Conservation (phyloP, 768 basidiomycete species). For the Pholiota microspora region DNA sequence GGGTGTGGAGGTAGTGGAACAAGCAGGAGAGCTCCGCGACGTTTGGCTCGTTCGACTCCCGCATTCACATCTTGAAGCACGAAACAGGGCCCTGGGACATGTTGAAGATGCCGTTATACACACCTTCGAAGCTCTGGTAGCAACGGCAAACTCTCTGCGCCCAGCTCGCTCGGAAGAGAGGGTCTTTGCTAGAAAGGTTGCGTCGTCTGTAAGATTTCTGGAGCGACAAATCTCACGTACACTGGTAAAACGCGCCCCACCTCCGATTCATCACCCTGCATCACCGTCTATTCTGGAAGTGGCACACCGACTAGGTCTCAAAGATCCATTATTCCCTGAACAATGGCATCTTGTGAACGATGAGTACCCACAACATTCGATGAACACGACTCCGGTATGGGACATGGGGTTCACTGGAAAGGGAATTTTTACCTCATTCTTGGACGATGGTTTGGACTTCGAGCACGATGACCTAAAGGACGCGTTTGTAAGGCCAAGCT, state of each 20-base stretch:
- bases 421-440: slow-evolving; percentile 80
- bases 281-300: slow-evolving; percentile 38
- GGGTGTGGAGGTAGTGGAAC: slow-evolving; percentile 84
- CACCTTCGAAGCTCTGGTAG: slow-evolving; percentile 41
- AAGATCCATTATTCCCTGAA: slow-evolving; percentile 75
- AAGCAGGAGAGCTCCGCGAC: slow-evolving; percentile 74
- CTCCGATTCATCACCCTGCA: slow-evolving; percentile 40
- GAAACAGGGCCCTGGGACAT: slow-evolving; percentile 21
- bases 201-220: slow-evolving; percentile 56
- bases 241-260: slow-evolving; percentile 72
- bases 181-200: slow-evolving; percentile 37
- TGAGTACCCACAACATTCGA: slow-evolving; percentile 71
- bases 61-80: slow-evolving; percentile 23
- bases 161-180: slow-evolving; percentile 40
- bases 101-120: slow-evolving; percentile 47
- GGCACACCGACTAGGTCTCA: slow-evolving; percentile 57
- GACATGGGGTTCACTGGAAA: slow-evolving; percentile 83
- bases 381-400: slow-evolving; percentile 93
- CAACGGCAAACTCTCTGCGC: slow-evolving; percentile 25
- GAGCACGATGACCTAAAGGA: slow-evolving; percentile 78
- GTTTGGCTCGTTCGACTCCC: slow-evolving; percentile 78
- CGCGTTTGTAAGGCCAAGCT: slow-evolving; percentile 75
- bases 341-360: slow-evolving; percentile 97
- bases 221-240: slow-evolving; percentile 58
- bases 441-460: slow-evolving; percentile 95